Percentiles rank a stretch among this genome's conserved stretches.
These are phyloP conservation scores for Colletotrichum liriopes DNA, from an alignment of 2,329 filamentous ascomycete genomes.

Conservation along the genomic window DNA sequence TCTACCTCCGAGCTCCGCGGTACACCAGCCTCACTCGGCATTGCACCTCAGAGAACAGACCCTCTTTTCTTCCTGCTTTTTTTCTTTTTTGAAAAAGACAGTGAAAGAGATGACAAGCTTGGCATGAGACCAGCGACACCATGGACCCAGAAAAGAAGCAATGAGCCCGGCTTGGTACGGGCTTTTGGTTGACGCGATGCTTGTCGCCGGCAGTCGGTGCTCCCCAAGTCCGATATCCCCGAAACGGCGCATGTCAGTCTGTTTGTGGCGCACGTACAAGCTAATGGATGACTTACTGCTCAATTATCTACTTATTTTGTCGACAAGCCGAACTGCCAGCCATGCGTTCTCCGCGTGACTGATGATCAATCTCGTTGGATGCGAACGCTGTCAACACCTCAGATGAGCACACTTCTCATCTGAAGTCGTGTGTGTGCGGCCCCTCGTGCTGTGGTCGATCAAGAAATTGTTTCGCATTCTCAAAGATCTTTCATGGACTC, in stretches of 20 bases:
- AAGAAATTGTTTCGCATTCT: neutral
- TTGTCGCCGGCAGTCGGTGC: neutral
- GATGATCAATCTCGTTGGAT: no score
- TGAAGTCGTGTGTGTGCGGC: no score
- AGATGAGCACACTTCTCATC: neutral
- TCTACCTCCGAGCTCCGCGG: conserved; percentile 25
- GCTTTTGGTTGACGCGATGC: neutral
- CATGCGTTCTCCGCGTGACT: no score
- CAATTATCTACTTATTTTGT: neutral
- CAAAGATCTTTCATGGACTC: neutral
- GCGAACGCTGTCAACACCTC: neutral
- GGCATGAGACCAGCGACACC: neutral
- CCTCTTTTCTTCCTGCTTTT: no score
- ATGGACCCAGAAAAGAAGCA: neutral
- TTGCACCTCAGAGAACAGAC: conserved; percentile 19
- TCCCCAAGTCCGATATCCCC: conserved; percentile 22
- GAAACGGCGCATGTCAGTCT: conserved; percentile 9
- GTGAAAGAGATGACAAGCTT: neutral
- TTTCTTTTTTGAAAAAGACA: no score
- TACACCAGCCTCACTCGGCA: neutral
- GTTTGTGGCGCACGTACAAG: conserved; percentile 9
- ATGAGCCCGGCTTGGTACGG: neutral
- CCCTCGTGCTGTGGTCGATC: neutral
- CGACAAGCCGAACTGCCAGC: neutral
- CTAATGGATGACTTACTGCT: neutral